Evolutionary conservation across 345 rosid species (phyloP).

Genomic region (Xanthoceras sorbifolium): DNA sequence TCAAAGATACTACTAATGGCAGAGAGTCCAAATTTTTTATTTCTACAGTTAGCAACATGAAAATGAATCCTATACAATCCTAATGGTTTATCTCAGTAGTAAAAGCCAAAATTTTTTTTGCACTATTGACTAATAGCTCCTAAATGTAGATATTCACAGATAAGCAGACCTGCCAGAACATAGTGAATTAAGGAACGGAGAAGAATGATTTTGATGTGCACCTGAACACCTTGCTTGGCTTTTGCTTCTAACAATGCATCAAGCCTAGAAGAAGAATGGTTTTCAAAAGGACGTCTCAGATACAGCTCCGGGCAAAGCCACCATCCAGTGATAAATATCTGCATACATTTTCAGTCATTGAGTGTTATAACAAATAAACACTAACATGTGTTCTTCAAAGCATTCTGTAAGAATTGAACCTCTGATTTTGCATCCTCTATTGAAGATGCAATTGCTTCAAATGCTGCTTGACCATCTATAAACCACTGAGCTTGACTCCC

Average conservation of each 20-base stretch:
- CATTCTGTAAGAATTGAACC: slow-evolving; percentile 43
- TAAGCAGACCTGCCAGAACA: not conserved
- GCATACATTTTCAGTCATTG: slow-evolving; percentile 23
- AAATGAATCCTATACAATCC: not conserved
- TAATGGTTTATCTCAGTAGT: not conserved
- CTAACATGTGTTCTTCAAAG: not conserved
- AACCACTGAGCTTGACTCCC: slow-evolving; percentile 96
- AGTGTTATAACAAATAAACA: not conserved
- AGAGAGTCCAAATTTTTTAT: too few species aligned
- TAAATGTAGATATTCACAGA: not conserved
- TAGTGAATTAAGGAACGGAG: not conserved
- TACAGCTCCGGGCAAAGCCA: slow-evolving; percentile 97
- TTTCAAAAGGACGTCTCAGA: slow-evolving; percentile 83
- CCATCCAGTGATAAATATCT: slow-evolving; percentile 97
- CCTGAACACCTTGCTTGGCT: slow-evolving; percentile 93
- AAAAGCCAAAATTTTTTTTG: not conserved
- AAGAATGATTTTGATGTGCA: slow-evolving; percentile 25
- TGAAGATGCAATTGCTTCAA: slow-evolving; percentile 84
- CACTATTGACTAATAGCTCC: not conserved
- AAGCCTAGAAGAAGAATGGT: slow-evolving; percentile 58
- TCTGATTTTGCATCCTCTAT: slow-evolving; percentile 81
- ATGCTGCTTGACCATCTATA: slow-evolving; percentile 86
- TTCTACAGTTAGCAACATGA: too few species aligned
- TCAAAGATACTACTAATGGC: too few species aligned
- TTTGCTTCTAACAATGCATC: slow-evolving; percentile 80